Conservation (phyloP, 371 early-diverging fungal genomes). For the Mortierella polycephala region DNA sequence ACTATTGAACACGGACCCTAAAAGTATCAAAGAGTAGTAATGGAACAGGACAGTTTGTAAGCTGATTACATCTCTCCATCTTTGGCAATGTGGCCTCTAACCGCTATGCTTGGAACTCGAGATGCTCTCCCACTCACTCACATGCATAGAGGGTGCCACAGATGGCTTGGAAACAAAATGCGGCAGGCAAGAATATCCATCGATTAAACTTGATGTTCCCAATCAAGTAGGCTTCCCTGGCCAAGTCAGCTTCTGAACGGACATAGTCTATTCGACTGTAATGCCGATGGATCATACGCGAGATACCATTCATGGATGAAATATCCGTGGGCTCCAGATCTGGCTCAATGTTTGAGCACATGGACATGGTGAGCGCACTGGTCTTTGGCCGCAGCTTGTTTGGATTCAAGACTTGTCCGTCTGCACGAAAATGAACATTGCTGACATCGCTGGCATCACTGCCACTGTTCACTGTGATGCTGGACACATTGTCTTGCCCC, state of each 20-base stretch:
- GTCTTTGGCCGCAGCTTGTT: constrained; percentile 23
- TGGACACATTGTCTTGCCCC: not conserved
- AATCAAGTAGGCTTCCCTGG: constrained; percentile 54
- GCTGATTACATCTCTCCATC: not conserved
- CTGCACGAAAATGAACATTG: constrained; percentile 1
- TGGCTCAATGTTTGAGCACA: constrained; percentile 45
- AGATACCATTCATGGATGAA: constrained; percentile 23
- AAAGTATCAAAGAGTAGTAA: not conserved
- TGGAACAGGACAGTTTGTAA: not conserved
- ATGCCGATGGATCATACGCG: constrained; percentile 49
- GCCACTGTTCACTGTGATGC: not conserved
- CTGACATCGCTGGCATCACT: too few relatives aligned
- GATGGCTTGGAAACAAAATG: constrained; percentile 71
- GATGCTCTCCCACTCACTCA: constrained; percentile 7
- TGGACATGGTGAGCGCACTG: constrained; percentile 40
- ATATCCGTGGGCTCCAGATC: constrained; percentile 29
- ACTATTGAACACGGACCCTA: constrained; percentile 71
- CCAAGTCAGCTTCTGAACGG: constrained; percentile 49
- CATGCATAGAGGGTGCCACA: constrained; percentile 78
- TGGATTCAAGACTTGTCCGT: constrained; percentile 24
- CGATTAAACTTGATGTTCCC: constrained; percentile 61
- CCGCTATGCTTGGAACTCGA: not conserved
- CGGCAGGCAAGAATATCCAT: constrained; percentile 70
- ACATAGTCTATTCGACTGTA: constrained; percentile 53
- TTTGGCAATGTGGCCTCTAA: too few relatives aligned